A percentile compares a stretch with the other conserved stretches of the same genome.
Conservation (phyloP, 345 rosid genomes). For the Cochlearia excelsa region DNA sequence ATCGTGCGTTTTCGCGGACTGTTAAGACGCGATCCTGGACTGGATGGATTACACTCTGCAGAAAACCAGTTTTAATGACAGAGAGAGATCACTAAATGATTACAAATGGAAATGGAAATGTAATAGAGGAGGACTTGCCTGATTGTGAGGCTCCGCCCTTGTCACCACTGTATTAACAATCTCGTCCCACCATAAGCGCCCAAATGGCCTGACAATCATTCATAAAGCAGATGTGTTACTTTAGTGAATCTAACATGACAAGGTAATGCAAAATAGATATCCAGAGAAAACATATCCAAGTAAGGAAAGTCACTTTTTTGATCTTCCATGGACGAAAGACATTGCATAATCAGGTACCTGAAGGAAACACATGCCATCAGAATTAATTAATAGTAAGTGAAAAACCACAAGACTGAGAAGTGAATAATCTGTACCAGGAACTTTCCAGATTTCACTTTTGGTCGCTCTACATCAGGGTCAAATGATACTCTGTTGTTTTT, state of each 20-base stretch:
- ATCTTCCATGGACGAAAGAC: slow-evolving; percentile 26
- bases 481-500: slow-evolving; percentile 32
- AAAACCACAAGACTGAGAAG: not conserved
- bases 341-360: slow-evolving; percentile 52
- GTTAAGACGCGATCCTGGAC: slow-evolving; percentile 45
- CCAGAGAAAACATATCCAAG: not conserved
- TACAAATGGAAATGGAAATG: not conserved
- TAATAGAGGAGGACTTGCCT: slow-evolving; percentile 20
- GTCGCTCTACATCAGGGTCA: slow-evolving; percentile 35
- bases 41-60: slow-evolving; percentile 37
- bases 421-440: slow-evolving; percentile 32
- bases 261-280: not conserved
- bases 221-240: not conserved
- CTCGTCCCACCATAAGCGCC: slow-evolving; percentile 44
- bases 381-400: not conserved
- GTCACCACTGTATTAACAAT: slow-evolving; percentile 42
- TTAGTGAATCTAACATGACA: not conserved
- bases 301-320: slow-evolving; percentile 32
- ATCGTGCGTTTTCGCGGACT: slow-evolving; percentile 47
- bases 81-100: not conserved
- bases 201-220: slow-evolving; percentile 38
- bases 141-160: slow-evolving; percentile 47
- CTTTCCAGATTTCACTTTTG: slow-evolving; percentile 39
- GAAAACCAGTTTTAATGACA: not conserved
- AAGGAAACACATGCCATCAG: not conserved